A percentile compares a stretch with the other conserved stretches of the same genome.
Evolutionary conservation across 2,329 filamentous ascomycete species (phyloP).

Genomic region (Boeremia exigua): DNA sequence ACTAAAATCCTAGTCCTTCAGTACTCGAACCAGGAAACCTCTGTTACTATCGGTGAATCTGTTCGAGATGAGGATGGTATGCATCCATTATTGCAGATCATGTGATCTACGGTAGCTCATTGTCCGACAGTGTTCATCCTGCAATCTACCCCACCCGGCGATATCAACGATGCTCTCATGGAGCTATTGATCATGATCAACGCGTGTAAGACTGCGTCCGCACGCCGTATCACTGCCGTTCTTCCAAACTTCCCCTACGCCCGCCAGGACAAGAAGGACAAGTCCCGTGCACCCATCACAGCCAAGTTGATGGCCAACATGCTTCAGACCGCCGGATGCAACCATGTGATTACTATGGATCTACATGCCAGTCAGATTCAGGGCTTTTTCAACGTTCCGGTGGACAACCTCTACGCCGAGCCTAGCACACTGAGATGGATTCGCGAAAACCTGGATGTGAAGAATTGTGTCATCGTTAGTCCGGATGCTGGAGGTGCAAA

Average conservation of each 20-base stretch:
- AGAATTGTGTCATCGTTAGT: slow-evolving; percentile 91
- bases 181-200: slow-evolving; percentile 98
- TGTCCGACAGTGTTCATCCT: slow-evolving; percentile 79
- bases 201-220: slow-evolving; percentile 84
- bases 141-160: slow-evolving; percentile 91
- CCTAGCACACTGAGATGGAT: slow-evolving; percentile 93
- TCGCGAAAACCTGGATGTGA: slow-evolving; percentile 78
- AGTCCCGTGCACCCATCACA: slow-evolving; percentile 93
- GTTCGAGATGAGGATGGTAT: slow-evolving; percentile 93
- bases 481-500: slow-evolving; percentile 96
- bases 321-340: slow-evolving; percentile 92
- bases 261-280: slow-evolving; percentile 97
- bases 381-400: slow-evolving; percentile 89
- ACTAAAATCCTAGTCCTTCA: slow-evolving; percentile 81
- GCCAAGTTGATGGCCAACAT: slow-evolving; percentile 97
- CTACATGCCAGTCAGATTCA: slow-evolving; percentile 92
- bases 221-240: slow-evolving; percentile 91
- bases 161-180: slow-evolving; percentile 98
- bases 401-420: slow-evolving; percentile 88
- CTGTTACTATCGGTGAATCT: slow-evolving; percentile 92
- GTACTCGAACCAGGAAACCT: slow-evolving; percentile 86
- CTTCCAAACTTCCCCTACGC: slow-evolving; percentile 97
- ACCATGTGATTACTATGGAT: slow-evolving; percentile 95
- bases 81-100: slow-evolving; percentile 15
- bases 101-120: slow-evolving; percentile 29